phyloP scores from a whole-genome alignment of 495 filamentous ascomycete species.

The Trichoderma parareesei region DNA sequence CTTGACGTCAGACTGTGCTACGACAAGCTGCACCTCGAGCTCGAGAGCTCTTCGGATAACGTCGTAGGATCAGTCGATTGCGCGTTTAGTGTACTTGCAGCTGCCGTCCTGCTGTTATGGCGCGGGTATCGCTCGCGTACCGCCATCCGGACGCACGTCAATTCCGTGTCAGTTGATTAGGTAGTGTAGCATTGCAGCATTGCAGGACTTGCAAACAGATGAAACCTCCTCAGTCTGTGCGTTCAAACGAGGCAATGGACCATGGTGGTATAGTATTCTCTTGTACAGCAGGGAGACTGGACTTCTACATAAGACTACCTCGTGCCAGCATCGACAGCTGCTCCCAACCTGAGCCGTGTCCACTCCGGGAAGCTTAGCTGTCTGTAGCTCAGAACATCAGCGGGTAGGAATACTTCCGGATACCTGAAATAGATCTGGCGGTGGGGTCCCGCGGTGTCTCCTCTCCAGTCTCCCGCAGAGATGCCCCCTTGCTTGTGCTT shows the following conservation, averaged over 20 bases:
- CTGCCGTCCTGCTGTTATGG: not conserved
- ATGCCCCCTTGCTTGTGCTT: not conserved
- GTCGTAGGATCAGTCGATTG: not conserved
- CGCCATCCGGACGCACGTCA: not conserved
- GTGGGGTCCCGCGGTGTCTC: not conserved
- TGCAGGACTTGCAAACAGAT: too few species aligned
- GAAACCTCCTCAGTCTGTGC: too few species aligned
- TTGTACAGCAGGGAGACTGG: too few species aligned
- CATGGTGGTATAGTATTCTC: too few species aligned
- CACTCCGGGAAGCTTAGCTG: too few species aligned
- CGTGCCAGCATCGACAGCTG: too few species aligned
- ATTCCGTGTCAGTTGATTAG: not conserved
- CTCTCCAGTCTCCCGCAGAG: not conserved
- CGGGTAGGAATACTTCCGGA: conserved; percentile 1
- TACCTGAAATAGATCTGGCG: conserved; percentile 10
- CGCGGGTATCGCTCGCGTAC: not conserved
- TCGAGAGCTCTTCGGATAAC: not conserved
- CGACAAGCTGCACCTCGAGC: not conserved
- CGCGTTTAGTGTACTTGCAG: not conserved
- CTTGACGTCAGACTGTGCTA: not conserved
- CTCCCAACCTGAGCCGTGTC: too few species aligned
- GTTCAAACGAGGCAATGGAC: too few species aligned
- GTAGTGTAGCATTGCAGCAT: too few species aligned
- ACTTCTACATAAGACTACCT: too few species aligned
- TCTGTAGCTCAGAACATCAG: not conserved